Base-by-base conservation (phyloP, 176 grass and related monocot genomes). In the Oropetium thomaeum region DNA sequence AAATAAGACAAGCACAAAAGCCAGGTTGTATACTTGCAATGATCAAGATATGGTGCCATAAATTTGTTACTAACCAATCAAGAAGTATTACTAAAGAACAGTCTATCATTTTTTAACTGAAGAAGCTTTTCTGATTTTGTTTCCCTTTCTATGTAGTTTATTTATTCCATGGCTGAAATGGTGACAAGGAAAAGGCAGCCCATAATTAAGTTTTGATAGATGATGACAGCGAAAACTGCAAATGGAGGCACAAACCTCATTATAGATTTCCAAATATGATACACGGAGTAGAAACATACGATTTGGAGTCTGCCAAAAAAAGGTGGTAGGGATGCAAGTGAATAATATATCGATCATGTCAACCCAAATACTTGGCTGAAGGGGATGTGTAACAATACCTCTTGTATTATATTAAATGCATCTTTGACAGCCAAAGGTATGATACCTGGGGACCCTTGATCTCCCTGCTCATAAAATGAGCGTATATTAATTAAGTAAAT, bases 181-280 rank as follows among this genome's bases (percentile, higher is more conserved):
- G 37, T 65, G 48, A 37, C 26, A 33, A 76, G 48, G 49, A 37
- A 26, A 38, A 51, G 16, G 9, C 44, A 14, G 61, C 31, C 5
- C 61, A 40, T 22, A 60, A 14, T 40, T 12, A 20, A 19, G 59
- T 19, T 17, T 34, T 15, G 6, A 54, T 23, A 16, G 19, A 74
- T 7, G 19, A 66, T 58, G 4, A 63, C 9, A 37, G 34, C 20
- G 65, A 62, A 66, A 73, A 68, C 23, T 16, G 76, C 44, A 78
- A 48, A 55, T 48, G 23, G 41, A 49, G 25, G 58, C 70, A 45
- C 78, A 75, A 52, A 92, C 89, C 92, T 96, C 89, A 52, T 96
- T 96, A 63, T 96, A 96, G 74, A 96, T 96, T 89, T 96, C 92
- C 77, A 96, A 66, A 73, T 96, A 96, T 76, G 92, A 96, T 61